Conservation (phyloP, 371 early-diverging fungal genomes). For the Lichtheimia hyalospora region DNA sequence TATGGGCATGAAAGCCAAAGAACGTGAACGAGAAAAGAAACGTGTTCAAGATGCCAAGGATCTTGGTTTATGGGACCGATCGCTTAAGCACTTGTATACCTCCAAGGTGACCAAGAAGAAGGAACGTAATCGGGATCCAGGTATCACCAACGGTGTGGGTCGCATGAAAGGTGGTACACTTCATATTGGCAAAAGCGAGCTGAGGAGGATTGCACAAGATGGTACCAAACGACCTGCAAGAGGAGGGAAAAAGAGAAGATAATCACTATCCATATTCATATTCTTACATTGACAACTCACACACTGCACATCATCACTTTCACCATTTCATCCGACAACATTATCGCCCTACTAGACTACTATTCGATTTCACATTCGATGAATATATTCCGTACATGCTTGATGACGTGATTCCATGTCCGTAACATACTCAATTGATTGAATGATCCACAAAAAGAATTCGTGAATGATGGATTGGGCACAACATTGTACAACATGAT, state of each 20-base stretch:
- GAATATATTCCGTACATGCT: too few relatives aligned
- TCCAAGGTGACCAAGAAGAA: constrained; percentile 25
- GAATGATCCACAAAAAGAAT: too few relatives aligned
- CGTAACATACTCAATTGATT: too few relatives aligned
- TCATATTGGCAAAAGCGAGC: constrained; percentile 9
- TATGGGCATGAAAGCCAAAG: constrained; percentile 31
- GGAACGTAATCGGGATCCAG: constrained; percentile 39
- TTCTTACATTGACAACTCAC: too few relatives aligned
- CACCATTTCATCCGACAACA: too few relatives aligned
- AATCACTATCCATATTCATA: too few relatives aligned
- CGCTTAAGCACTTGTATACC: constrained; percentile 43
- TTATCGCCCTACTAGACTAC: too few relatives aligned
- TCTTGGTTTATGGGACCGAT: constrained; percentile 45
- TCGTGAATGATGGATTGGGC: too few relatives aligned
- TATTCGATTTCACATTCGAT: too few relatives aligned
- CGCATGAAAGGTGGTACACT: constrained; percentile 45
- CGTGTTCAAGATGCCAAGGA: constrained; percentile 48
- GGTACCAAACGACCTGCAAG: constrained; percentile 19
- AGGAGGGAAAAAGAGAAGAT: constrained; percentile 10
- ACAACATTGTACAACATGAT: too few relatives aligned
- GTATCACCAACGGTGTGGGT: constrained; percentile 46
- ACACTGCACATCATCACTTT: too few relatives aligned
- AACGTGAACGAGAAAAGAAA: constrained; percentile 28
- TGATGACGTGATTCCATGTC: too few relatives aligned
- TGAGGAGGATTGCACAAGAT: constrained; percentile 15